These are phyloP conservation scores for Gastrodia elata DNA, from an alignment of 106 monocot species.

Conservation along the genomic window DNA sequence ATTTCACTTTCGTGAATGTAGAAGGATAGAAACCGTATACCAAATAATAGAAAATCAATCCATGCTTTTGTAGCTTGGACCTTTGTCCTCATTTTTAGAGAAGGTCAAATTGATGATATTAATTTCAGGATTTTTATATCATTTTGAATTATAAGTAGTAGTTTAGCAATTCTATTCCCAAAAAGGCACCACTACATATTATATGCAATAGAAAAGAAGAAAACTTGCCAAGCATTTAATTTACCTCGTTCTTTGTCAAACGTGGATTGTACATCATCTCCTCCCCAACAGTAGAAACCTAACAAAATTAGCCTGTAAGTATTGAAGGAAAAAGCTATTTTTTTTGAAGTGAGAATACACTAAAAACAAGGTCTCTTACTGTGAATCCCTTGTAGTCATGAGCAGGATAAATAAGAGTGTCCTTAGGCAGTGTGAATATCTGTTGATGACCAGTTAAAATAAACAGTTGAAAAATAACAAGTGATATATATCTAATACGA, in stretches of 20 bases:
- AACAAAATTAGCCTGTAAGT: not conserved
- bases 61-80: too few species aligned
- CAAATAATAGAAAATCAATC: too few species aligned
- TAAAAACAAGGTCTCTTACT: conserved; percentile 23
- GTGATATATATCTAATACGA: not conserved
- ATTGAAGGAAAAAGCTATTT: not conserved
- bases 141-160: too few species aligned
- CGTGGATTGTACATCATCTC: conserved; percentile 79
- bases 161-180: too few species aligned
- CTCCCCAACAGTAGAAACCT: conserved; percentile 46
- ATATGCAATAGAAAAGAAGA: not conserved
- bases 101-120: too few species aligned
- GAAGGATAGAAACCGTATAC: too few species aligned
- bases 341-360: not conserved
- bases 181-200: not conserved
- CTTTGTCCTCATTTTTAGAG: too few species aligned
- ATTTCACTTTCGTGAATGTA: too few species aligned
- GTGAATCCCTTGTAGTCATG: conserved; percentile 97
- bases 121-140: too few species aligned
- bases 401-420: conserved; percentile 83
- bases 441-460: conserved; percentile 13
- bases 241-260: conserved; percentile 83
- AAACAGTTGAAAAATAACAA: not conserved
- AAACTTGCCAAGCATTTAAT: conserved; percentile 16
- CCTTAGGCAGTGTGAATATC: conserved; percentile 90